These are phyloP conservation scores for Backusella liffmaniae DNA, from an alignment of 192 early-diverging fungal genomes.

Conservation along the genomic window DNA sequence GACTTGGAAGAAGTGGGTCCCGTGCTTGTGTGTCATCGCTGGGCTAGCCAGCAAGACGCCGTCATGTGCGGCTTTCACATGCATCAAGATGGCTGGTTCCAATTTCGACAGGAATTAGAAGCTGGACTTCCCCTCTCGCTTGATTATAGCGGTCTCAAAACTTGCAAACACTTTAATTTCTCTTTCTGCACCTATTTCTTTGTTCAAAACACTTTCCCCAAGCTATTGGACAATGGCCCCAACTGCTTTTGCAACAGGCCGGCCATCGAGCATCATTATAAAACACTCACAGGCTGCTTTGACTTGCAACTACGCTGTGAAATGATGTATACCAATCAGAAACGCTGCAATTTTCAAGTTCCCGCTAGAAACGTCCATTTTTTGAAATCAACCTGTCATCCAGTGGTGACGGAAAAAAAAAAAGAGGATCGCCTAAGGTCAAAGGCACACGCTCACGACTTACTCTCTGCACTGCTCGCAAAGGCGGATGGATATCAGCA, in stretches of 20 bases:
- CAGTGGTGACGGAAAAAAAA: not conserved
- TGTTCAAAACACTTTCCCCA: not conserved
- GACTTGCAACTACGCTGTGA: not conserved
- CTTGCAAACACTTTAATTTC: slow-evolving; percentile 8
- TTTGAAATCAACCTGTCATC: not conserved
- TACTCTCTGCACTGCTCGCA: not conserved
- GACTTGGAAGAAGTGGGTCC: not conserved
- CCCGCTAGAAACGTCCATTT: not conserved
- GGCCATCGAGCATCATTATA: not conserved
- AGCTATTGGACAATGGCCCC: not conserved
- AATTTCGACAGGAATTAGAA: slow-evolving; percentile 1
- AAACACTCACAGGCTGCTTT: not conserved
- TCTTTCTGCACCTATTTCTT: slow-evolving; percentile 14
- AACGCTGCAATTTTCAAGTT: not conserved
- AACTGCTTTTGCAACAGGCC: slow-evolving; percentile 16
- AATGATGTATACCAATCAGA: not conserved
- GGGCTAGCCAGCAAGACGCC: not conserved
- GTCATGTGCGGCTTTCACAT: slow-evolving; percentile 20
- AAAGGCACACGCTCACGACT: not conserved
- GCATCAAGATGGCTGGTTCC: slow-evolving; percentile 9
- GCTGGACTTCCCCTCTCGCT: not conserved
- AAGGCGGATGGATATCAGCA: not conserved
- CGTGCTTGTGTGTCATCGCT: not conserved
- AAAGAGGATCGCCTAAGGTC: not conserved
- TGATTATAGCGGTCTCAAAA: not conserved